These are phyloP conservation scores for Russula ochroleuca DNA, from an alignment of 768 basidiomycete species.

Conservation along the genomic window DNA sequence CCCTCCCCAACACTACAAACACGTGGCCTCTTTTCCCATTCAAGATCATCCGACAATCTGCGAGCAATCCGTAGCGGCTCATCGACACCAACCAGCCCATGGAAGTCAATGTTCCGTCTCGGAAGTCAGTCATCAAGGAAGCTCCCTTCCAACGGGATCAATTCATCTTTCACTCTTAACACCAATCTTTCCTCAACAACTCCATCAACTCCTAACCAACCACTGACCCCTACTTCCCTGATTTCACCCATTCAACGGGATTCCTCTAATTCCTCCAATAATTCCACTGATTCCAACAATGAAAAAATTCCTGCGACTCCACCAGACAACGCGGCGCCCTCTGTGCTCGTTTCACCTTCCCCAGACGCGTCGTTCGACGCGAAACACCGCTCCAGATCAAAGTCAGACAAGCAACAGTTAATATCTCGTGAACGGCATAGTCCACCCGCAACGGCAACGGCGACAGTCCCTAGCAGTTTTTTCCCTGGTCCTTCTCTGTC, in stretches of 20 bases:
- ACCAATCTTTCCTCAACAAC: constrained; percentile 40
- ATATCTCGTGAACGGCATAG: constrained; percentile 33
- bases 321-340: constrained; percentile 25
- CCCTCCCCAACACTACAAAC: constrained; percentile 15
- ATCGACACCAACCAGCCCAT: constrained; percentile 36
- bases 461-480: constrained; percentile 46
- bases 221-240: constrained; percentile 53
- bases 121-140: constrained; percentile 62
- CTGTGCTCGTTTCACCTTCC: constrained; percentile 29
- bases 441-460: constrained; percentile 40
- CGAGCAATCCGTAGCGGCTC: constrained; percentile 20
- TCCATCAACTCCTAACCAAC: constrained; percentile 44
- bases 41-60: constrained; percentile 27
- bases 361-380: constrained; percentile 23
- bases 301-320: constrained; percentile 29
- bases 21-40: constrained; percentile 19
- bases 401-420: constrained; percentile 34
- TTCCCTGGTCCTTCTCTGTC: constrained; percentile 38
- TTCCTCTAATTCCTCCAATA: constrained; percentile 75
- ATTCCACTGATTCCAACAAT: constrained; percentile 66
- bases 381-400: constrained; percentile 30
- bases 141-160: constrained; percentile 36
- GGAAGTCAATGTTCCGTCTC: constrained; percentile 76
- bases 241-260: constrained; percentile 56
- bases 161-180: constrained; percentile 51